Evolutionary conservation across 768 basidiomycete species (phyloP).

Genomic region (Panaeolus papilionaceus): DNA sequence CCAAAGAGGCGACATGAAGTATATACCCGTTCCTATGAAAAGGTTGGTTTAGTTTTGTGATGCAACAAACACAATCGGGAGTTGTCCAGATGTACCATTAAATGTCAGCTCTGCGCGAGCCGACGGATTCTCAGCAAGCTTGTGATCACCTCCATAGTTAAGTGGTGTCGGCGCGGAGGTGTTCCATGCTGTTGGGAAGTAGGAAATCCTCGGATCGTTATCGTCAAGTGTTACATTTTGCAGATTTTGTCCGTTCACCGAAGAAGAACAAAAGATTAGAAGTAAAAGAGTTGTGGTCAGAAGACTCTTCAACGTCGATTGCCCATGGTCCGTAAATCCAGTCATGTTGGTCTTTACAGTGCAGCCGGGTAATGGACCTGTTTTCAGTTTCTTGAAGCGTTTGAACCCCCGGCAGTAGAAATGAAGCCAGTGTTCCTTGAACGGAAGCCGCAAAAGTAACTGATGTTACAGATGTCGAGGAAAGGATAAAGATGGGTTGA

Average conservation of each 20-base stretch:
- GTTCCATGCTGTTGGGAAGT: constrained; percentile 27
- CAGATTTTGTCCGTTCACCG: constrained; percentile 1
- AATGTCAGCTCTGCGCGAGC: constrained; percentile 31
- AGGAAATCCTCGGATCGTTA: constrained; percentile 23
- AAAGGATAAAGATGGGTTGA: not conserved
- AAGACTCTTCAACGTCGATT: not conserved
- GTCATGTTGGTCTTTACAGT: not conserved
- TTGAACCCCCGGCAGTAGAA: no score
- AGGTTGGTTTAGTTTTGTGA: not conserved
- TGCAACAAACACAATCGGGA: not conserved
- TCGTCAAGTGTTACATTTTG: constrained; percentile 31
- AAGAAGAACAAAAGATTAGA: not conserved
- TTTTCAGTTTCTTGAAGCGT: no score
- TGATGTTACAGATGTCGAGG: not conserved
- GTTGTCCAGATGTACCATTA: constrained; percentile 23
- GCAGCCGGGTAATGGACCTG: no score
- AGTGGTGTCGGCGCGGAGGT: constrained; percentile 22
- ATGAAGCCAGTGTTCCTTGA: no score
- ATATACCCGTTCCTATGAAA: constrained; percentile 31
- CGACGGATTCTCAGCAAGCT: constrained; percentile 23
- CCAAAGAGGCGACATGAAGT: constrained; percentile 32
- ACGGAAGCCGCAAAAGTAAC: not conserved
- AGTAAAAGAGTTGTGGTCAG: not conserved
- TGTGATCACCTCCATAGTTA: constrained; percentile 27
- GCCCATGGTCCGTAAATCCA: not conserved